Conservation (phyloP, 306 rosid genomes). For the Glycine latifolia region DNA sequence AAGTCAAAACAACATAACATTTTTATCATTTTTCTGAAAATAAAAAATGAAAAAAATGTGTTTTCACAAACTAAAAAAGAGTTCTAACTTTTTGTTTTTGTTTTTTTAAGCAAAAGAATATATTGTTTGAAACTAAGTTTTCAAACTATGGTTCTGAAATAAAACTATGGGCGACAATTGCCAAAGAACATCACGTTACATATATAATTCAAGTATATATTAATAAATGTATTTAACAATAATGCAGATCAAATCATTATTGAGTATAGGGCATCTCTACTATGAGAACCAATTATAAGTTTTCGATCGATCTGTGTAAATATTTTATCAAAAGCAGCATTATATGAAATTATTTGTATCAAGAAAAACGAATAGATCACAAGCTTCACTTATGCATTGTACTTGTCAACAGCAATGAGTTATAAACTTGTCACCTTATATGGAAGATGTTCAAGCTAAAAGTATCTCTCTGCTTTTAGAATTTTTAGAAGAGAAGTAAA, state of each 20-base stretch:
- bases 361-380: neutral
- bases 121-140: too few relatives aligned
- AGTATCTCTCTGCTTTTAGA: neutral
- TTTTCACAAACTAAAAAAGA: neutral
- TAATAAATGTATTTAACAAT: neutral
- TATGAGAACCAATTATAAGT: neutral
- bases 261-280: neutral
- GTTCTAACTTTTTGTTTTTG: neutral
- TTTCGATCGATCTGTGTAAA: neutral
- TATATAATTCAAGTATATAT: neutral
- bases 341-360: neutral
- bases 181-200: neutral
- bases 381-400: neutral
- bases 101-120: neutral
- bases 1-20: neutral
- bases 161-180: neutral
- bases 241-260: neutral
- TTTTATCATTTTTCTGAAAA: neutral
- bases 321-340: neutral
- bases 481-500: neutral
- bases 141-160: neutral
- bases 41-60: neutral
- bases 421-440: neutral
- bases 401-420: neutral
- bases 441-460: conserved; percentile 6